These are phyloP conservation scores for Hymenoscyphus fraxineus DNA, from an alignment of 2,329 filamentous ascomycete species.

Conservation along the genomic window DNA sequence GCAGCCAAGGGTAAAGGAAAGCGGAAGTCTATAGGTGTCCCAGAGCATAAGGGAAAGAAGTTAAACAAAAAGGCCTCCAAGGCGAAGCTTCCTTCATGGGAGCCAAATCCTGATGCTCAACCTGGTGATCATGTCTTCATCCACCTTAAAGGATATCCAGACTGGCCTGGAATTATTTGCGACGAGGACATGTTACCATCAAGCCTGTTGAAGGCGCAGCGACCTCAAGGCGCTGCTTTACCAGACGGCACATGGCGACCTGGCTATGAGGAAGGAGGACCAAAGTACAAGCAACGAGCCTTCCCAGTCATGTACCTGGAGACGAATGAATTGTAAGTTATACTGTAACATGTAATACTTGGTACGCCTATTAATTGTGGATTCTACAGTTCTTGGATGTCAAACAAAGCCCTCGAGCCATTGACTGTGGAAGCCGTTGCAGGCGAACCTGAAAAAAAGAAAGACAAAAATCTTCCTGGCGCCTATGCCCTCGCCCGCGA, in stretches of 20 bases:
- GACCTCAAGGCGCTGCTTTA: slow-evolving; percentile 79
- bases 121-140: slow-evolving; percentile 91
- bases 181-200: slow-evolving; percentile 91
- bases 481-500: slow-evolving; percentile 81
- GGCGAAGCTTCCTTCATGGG: slow-evolving; percentile 64
- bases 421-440: slow-evolving; percentile 71
- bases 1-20: slow-evolving; percentile 53
- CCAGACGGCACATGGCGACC: slow-evolving; percentile 83
- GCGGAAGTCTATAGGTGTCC: slow-evolving; percentile 69
- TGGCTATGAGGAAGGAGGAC: slow-evolving; percentile 82
- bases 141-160: slow-evolving; percentile 88
- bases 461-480: slow-evolving; percentile 71
- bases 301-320: slow-evolving; percentile 93
- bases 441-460: slow-evolving; percentile 61
- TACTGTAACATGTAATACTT: not conserved
- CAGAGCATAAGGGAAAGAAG: slow-evolving; percentile 72
- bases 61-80: slow-evolving; percentile 82
- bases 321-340: slow-evolving; percentile 94
- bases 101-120: slow-evolving; percentile 55
- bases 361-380: slow-evolving; percentile 16
- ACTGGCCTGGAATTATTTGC: slow-evolving; percentile 91
- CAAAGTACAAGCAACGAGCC: slow-evolving; percentile 77
- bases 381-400: slow-evolving; percentile 74
- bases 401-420: slow-evolving; percentile 76
- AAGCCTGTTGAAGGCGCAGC: slow-evolving; percentile 62